A percentile compares a stretch with the other conserved stretches of the same genome.
Conservation (phyloP, 2,329 filamentous ascomycete species). For the Sclerotiophoma versabilis region DNA sequence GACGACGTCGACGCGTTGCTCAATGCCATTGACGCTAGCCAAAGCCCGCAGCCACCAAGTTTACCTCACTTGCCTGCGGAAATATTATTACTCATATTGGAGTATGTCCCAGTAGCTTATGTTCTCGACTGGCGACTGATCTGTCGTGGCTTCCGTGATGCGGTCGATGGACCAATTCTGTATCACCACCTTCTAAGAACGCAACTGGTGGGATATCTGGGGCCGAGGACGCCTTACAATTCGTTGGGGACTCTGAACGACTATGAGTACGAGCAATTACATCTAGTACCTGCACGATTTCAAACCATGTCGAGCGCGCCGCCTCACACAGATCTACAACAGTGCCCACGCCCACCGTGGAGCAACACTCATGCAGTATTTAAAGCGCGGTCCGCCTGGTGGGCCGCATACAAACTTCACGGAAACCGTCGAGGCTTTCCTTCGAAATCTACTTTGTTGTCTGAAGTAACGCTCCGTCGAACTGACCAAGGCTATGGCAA, state of each 20-base stretch:
- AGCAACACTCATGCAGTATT: constrained; percentile 29
- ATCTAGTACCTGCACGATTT: constrained; percentile 26
- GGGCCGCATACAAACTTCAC: background rate
- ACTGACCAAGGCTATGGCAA: constrained; percentile 25
- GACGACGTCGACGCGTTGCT: constrained; percentile 40
- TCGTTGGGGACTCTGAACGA: constrained; percentile 16
- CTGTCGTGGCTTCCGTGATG: constrained; percentile 41
- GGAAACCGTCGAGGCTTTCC: background rate
- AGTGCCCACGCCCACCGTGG: constrained; percentile 24
- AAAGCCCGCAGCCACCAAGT: constrained; percentile 13
- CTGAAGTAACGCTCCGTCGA: constrained; percentile 13
- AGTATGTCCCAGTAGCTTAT: constrained; percentile 36
- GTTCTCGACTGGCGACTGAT: constrained; percentile 39
- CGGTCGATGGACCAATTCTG: constrained; percentile 38
- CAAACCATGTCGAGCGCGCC: background rate
- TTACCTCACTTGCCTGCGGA: constrained; percentile 40
- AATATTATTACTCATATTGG: constrained; percentile 36
- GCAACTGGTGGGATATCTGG: constrained; percentile 34
- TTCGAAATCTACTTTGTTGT: background rate
- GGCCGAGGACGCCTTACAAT: background rate
- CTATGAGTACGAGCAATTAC: constrained; percentile 25
- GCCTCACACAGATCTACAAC: constrained; percentile 2
- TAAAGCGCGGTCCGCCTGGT: constrained; percentile 31
- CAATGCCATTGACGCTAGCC: constrained; percentile 39
- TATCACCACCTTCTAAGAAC: constrained; percentile 32